Evolutionary conservation across 345 rosid genomes (phyloP), one percentile per base, ranked within the genome.

Genomic region (Eutrema japonicum): DNA sequence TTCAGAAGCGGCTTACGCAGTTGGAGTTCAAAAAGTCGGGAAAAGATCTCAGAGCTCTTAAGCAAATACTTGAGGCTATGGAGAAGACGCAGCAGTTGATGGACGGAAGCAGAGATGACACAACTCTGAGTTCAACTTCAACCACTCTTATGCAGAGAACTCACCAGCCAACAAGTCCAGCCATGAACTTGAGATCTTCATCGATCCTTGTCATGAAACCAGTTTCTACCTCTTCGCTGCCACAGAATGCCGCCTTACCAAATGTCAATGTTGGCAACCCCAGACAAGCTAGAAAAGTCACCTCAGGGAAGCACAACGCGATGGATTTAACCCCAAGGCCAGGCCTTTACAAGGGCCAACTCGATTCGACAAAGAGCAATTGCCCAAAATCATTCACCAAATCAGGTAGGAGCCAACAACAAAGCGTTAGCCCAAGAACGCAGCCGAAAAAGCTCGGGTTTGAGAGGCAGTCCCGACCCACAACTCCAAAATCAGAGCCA

Each of bases 1-100:
- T 90, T 13, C 92, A 95, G 90, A 90, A 88, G 75, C 84, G 88
- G 78, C 77, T 87, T 80, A 80, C 86, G 35, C 89, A 90, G 74
- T 78, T 86, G 11, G 91, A 88, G 84, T 95, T 92, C 79, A 83
- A 79, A 65, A 77, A 78, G 74, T 83, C 99, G 0, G 96, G 94
- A 27, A 92, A 88, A 82, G 99, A 88, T 81, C 93, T 86, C 57
- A 84, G 96, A 85, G 89, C 94, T 80, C 98, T 90, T 30, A 88
- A 90, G 76, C 97, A 89, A 78, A 87, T 86, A 75, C 93, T 88
- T 63, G 94, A 86, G 73, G 93, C 92, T 49, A 92, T 87, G 91
- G 91, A 90, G 74, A 89, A 87, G 80, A 83, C 84, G 5, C 83
- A 85, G 65, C 82, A 81, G 75, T 56, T 70, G 55, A 54, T 77